These are phyloP conservation scores for Cadophora malorum DNA, from an alignment of 2,329 filamentous ascomycete species.

Conservation along the genomic window DNA sequence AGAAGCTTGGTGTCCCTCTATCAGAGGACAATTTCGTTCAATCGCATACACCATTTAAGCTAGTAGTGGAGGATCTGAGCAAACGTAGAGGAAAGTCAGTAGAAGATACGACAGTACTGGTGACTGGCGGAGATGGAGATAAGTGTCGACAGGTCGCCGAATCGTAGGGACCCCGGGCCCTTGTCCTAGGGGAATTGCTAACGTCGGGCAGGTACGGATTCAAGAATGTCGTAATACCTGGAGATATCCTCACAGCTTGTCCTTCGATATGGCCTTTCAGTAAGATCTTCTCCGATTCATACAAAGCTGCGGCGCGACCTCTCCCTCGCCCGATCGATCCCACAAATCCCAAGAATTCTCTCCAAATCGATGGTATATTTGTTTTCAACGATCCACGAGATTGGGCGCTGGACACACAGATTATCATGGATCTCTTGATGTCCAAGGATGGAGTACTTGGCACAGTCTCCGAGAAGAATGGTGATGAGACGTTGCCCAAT, in stretches of 20 bases:
- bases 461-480: conserved; percentile 78
- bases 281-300: conserved; percentile 66
- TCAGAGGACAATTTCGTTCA: conserved; percentile 79
- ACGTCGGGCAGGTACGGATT: conserved; percentile 67
- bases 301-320: conserved; percentile 61
- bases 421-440: conserved; percentile 83
- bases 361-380: conserved; percentile 89
- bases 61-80: conserved; percentile 58
- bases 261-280: conserved; percentile 86
- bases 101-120: conserved; percentile 71
- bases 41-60: conserved; percentile 87
- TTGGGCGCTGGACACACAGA: conserved; percentile 88
- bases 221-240: conserved; percentile 81
- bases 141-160: conserved; percentile 67
- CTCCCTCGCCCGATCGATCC: conserved; percentile 58
- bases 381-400: conserved; percentile 96
- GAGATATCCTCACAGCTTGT: conserved; percentile 77
- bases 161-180: conserved; percentile 40
- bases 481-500: conserved; percentile 67
- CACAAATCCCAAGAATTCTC: conserved; percentile 51
- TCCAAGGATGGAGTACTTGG: conserved; percentile 81
- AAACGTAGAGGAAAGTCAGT: conserved; percentile 52
- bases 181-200: not conserved
- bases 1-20: conserved; percentile 68
- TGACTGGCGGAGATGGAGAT: conserved; percentile 64